Evolutionary conservation across 1,284 basidiomycete genomes (phyloP), one percentile per base, ranked within the genome.

Genomic region (Ceratobasidium papillatum): DNA sequence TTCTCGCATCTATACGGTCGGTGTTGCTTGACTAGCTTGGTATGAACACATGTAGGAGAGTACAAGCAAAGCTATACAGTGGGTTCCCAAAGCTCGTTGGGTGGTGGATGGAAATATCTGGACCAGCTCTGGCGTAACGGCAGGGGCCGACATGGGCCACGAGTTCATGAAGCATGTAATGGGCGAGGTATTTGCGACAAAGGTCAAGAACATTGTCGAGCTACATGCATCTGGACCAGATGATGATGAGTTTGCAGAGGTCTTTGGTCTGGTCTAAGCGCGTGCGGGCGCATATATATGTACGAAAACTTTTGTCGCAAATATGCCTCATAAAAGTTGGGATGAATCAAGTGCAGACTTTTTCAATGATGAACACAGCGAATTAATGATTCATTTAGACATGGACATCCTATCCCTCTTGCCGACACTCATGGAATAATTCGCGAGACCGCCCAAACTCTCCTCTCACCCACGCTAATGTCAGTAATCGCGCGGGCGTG

Each of bases 101-200:
- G 83, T 84, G 22, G 80, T 81, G 0, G 83, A 84, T 69, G 83
- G 83, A 14, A 82, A 82, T 32, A 76, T 82, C 47, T 85, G 84
- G 84, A 84, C 82, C 0, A 79, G 80, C 51, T 82, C 81, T 38
- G 84, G 84, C 12, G 81, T 84, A 14, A 81, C 82, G 7, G 83
- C 84, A 38, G 84, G 82, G 8, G 79, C 80, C 75, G 83, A 84
- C 74, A 77, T 82, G 77, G 80, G 81, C 1, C 79, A 80, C 47
- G 83, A 81, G 17, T 85, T 84, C 74, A 59, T 85, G 69, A 58
- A 38, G 30, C 41, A 61, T 32, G 19, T 72, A 17, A 72, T 45
- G 2, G 69, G 69, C 8, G 30, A 72, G 19, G 69, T 32, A 25
- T 72, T 72, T 51, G 69, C 69, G 41, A 61, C 32, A 0, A 45